Evolutionary conservation across 345 rosid genomes (phyloP), one percentile per base, ranked within the genome.

Genomic region (Eucalyptus virginea): DNA sequence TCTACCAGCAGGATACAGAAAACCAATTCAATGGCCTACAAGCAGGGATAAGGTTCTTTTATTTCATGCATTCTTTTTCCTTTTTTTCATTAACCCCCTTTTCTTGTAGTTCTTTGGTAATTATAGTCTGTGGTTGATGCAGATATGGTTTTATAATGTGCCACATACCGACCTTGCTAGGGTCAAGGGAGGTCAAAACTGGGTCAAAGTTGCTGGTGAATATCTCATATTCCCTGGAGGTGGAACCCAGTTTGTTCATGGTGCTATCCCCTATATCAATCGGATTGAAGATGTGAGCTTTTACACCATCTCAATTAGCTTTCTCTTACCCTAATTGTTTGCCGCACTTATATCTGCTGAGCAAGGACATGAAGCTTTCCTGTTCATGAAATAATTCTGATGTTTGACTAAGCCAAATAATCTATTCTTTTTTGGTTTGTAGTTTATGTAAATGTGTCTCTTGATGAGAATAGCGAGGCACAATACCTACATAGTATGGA

Each of bases 1-100:
- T 42, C 91, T 89, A 81, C 94, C 94, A 30, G 90, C 90, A 81
- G 94, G 93, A 42, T 93, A 93, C 86, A 91, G 65, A 86, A 87
- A 45, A 17, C 62, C 83, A 18, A 81, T 89, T 86, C 81, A 89
- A 87, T 89, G 90, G 90, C 90, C 90, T 45, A 47, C 34, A 10
- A 89, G 90, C 90, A 89, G 91, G 87, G 91, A 90, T 45, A 90
- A 90, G 91, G 91, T 90, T 17, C 44, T 62, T 32, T 32, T 83
- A 60, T 28, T 81, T 12, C 85, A 42, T 40, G 8, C 62, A 17
- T 52, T 45, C 8, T 11, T 34, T 24, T n/a, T 17, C 7, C 2
- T 9, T 90, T 50, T 47, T 44, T 80, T 42, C 28, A 45, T 48
- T 11, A 81, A 40, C 47, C 26, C 30, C 81, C 72, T n/a, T 50